Conservation (phyloP, 768 basidiomycete species). For the Hirschioporus abietinus region DNA sequence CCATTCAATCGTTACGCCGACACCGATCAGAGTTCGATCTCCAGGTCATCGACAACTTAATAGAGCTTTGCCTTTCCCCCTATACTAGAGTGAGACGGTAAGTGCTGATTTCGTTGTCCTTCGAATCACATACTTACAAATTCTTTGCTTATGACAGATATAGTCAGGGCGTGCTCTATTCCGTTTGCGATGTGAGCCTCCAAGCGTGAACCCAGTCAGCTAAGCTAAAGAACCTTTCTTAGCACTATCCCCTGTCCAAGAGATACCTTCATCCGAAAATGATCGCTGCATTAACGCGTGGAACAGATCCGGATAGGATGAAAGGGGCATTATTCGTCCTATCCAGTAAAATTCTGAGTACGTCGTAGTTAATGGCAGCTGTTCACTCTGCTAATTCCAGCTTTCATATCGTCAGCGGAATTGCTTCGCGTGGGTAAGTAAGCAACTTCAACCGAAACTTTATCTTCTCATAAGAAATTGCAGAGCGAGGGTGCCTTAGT, state of each 20-base stretch:
- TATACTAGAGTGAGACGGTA: constrained; percentile 77
- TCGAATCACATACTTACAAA: not conserved
- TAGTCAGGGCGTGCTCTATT: constrained; percentile 61
- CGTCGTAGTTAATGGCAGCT: constrained; percentile 16
- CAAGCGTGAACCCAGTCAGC: too few relatives aligned
- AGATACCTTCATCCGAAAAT: constrained; percentile 56
- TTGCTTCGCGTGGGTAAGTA: constrained; percentile 46
- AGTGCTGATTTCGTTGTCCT: constrained; percentile 15
- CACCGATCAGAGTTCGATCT: constrained; percentile 73
- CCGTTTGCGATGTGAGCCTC: constrained; percentile 52
- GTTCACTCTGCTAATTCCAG: constrained; percentile 12
- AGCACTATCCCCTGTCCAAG: constrained; percentile 73
- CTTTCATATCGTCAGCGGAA: constrained; percentile 53
- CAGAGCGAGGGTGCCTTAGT: constrained; percentile 49
- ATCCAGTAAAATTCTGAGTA: constrained; percentile 67
- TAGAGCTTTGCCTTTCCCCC: constrained; percentile 72
- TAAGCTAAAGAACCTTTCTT: constrained; percentile 3
- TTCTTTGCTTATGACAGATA: constrained; percentile 37
- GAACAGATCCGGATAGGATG: constrained; percentile 87
- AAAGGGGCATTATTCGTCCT: constrained; percentile 88
- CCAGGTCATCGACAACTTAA: constrained; percentile 55
- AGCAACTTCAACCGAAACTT: constrained; percentile 9
- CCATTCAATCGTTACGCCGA: constrained; percentile 73
- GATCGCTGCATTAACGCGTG: constrained; percentile 59
- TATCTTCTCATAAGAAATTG: constrained; percentile 12